phyloP scores from a whole-genome alignment of 1,139 yeast species.

The Taphrina pruni region DNA sequence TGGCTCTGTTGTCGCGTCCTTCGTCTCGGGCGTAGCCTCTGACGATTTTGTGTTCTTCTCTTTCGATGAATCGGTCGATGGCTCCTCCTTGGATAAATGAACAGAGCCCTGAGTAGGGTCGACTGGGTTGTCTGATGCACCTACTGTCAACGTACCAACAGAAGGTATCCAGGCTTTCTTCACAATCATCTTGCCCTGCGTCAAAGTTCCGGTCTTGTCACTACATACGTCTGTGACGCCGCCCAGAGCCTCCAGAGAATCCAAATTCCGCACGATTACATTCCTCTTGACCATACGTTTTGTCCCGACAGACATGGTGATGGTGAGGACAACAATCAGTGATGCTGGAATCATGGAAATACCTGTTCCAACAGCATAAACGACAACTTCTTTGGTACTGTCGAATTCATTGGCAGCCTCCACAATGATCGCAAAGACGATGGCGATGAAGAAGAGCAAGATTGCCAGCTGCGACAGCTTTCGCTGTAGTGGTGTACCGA shows the following conservation, averaged over 20 bases:
- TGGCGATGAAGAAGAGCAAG: conserved; percentile 70
- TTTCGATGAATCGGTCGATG: neutral
- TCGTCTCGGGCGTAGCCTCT: neutral
- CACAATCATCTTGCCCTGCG: conserved; percentile 81
- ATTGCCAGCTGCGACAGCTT: conserved; percentile 74
- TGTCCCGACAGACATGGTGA: conserved; percentile 87
- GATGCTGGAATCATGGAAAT: conserved; percentile 85
- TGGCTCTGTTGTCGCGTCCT: conserved; percentile 5
- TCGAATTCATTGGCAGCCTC: conserved; percentile 76
- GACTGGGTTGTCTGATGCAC: conserved; percentile 69
- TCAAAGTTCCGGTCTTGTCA: conserved; percentile 95
- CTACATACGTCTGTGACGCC: conserved; percentile 82
- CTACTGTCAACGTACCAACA: conserved; percentile 68
- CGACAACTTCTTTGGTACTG: conserved; percentile 74
- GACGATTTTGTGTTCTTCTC: neutral
- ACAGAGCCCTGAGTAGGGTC: conserved; percentile 73
- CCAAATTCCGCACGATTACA: conserved; percentile 78
- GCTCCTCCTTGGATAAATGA: conserved; percentile 12
- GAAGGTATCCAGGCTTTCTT: conserved; percentile 78
- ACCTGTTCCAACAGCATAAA: conserved; percentile 73
- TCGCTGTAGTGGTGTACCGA: conserved; percentile 78
- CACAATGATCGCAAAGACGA: conserved; percentile 74
- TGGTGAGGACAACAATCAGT: conserved; percentile 77
- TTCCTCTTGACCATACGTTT: conserved; percentile 73
- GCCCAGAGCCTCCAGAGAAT: conserved; percentile 79